Base-by-base conservation (phyloP, 108 stramenopile genomes). In the Aureococcus anophagefferens region DNA sequence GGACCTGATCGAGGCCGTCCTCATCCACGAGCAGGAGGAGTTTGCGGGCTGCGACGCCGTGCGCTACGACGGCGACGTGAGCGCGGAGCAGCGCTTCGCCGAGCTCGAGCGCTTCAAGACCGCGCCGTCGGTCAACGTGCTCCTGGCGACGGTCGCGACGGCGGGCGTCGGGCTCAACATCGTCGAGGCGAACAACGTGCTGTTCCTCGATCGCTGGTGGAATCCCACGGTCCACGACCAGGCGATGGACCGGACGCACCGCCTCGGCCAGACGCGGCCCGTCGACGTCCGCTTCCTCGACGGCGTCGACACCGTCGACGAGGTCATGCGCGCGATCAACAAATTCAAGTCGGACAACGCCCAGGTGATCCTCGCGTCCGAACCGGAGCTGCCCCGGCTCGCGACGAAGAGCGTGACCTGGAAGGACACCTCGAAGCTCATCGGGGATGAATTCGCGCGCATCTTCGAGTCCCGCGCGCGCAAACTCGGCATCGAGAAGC, bases 171-270 rank as follows among this genome's bases (percentile, higher is more conserved):
- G 84, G 21, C 68, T 85, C 45, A 82, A 82, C 45, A 80, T 85
- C 45, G 63, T 63, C 16, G 70, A 80, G 34, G 81, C 79, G 18
- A 83, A 85, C 66, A 64, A 82, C 62, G 76, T 82, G 21, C 71
- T 40, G 14, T 83, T 85, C 67, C 64, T 82, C 4, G 84, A 70
- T 32, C 59, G 70, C 46, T 62, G 63, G 63, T 70, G 5, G 5
- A 70, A 70, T 64, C 70, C 70, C 11, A 35, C 32, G 74, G 73
- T 76, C 62, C 80, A 84, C 63, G 76, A 79, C 33, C 86, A 87
- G 65, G 83, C 81, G 32, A 81, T 82, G 73, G 77, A 79, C 62
- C 75, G 85, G 18, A 78, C 80, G 62, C 84, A 87, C 77, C 86
- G 87, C 29, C 71, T 85, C 45, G 83, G 85, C 5, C 87, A 88